These are phyloP conservation scores for Torulaspora gathmanii DNA, from an alignment of 805 yeast genomes.

Conservation along the genomic window DNA sequence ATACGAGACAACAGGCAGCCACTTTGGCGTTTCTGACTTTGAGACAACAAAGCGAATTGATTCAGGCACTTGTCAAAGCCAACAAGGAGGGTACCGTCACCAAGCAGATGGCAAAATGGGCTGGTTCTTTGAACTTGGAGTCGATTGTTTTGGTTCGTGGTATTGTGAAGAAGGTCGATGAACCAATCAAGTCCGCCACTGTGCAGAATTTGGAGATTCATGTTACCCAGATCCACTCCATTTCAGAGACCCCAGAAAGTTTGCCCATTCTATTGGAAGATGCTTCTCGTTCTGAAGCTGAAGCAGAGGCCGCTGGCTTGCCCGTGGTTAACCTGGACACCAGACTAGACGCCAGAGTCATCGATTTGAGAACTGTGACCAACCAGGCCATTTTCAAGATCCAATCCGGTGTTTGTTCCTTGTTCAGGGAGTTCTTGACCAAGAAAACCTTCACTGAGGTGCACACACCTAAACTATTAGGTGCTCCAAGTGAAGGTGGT, in stretches of 20 bases:
- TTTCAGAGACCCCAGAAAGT: slow-evolving; percentile 86
- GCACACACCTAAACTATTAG: slow-evolving; percentile 93
- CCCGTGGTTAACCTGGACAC: slow-evolving; percentile 97
- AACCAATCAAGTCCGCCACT: slow-evolving; percentile 83
- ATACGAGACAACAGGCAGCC: slow-evolving; percentile 91
- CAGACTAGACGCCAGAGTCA: slow-evolving; percentile 88
- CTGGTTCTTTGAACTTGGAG: slow-evolving; percentile 78
- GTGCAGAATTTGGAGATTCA: slow-evolving; percentile 85
- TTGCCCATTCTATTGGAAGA: slow-evolving; percentile 94
- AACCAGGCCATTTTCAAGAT: slow-evolving; percentile 96
- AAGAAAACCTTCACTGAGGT: slow-evolving; percentile 74
- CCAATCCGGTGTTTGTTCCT: slow-evolving; percentile 79
- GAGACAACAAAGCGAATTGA: slow-evolving; percentile 79
- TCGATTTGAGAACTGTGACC: slow-evolving; percentile 93
- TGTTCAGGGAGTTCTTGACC: slow-evolving; percentile 84
- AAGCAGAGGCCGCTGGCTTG: slow-evolving; percentile 84
- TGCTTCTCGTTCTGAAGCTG: slow-evolving; percentile 90
- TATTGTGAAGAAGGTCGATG: slow-evolving; percentile 74
- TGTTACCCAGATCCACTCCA: slow-evolving; percentile 64
- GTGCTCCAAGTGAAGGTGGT: slow-evolving; percentile 97
- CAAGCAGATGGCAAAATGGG: slow-evolving; percentile 97
- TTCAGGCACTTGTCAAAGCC: slow-evolving; percentile 81
- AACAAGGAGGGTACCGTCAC: slow-evolving; percentile 66
- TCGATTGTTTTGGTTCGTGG: slow-evolving; percentile 91
- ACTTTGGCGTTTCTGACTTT: slow-evolving; percentile 85